phyloP scores from a whole-genome alignment of 2,329 filamentous ascomycete genomes.

The Trichoderma sp. region DNA sequence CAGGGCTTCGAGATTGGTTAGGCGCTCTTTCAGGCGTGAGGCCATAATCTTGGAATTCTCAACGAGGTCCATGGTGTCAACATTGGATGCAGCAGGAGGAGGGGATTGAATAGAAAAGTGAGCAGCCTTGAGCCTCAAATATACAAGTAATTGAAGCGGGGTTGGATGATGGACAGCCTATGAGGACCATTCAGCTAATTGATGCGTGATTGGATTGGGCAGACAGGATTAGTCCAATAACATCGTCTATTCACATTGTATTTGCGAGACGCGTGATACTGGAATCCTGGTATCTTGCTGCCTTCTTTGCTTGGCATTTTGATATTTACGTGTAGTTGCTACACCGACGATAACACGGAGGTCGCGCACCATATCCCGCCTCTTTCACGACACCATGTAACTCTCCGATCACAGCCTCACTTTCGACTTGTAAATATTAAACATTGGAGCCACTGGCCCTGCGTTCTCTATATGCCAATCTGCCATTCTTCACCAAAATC shows the following conservation, averaged over 20 bases:
- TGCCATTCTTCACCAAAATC: not conserved
- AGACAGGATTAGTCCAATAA: not conserved
- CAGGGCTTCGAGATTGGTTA: accelerated
- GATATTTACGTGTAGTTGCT: not conserved
- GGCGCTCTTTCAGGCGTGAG: accelerated
- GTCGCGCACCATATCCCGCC: not conserved
- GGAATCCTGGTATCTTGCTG: not conserved
- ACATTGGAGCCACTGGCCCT: too few species aligned
- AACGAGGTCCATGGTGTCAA: not conserved
- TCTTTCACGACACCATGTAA: not conserved
- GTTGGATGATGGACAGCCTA: not conserved
- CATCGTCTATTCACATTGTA: not conserved
- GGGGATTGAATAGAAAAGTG: not conserved
- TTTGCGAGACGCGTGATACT: not conserved
- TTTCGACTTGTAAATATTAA: not conserved
- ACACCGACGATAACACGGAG: not conserved
- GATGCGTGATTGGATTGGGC: not conserved
- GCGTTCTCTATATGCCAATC: not conserved
- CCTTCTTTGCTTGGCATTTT: not conserved
- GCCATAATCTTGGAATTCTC: not conserved
- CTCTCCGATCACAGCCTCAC: not conserved
- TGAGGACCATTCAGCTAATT: not conserved
- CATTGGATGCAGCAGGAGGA: too few species aligned
- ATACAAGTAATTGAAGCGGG: not conserved
- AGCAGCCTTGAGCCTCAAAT: not conserved